phyloP scores from a whole-genome alignment of 345 rosid species.

The Eutrema heterophyllum region DNA sequence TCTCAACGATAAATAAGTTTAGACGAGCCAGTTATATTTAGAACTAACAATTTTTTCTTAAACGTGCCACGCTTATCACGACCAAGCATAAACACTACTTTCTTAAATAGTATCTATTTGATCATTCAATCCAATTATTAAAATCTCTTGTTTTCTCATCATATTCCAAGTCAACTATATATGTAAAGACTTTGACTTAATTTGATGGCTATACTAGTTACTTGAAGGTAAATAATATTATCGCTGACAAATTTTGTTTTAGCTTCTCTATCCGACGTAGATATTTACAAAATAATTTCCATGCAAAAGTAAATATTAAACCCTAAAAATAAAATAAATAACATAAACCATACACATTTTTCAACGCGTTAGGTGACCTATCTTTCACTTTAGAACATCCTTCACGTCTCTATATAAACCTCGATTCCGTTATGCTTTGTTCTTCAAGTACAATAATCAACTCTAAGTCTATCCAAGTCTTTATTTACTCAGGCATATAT shows the following conservation, averaged over 20 bases:
- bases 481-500: constrained; percentile 2
- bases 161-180: neutral
- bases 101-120: neutral
- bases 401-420: constrained; percentile 46
- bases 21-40: neutral
- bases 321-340: constrained; percentile 2
- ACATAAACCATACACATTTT: constrained; percentile 6
- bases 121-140: neutral
- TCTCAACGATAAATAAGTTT: neutral
- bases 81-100: neutral
- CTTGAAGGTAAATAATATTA: neutral
- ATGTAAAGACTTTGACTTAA: neutral
- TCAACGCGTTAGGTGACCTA: constrained; percentile 71
- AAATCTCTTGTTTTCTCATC: neutral
- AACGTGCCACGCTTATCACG: neutral
- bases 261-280: neutral
- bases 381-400: constrained; percentile 20
- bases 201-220: constrained; percentile 5
- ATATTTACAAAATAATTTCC: neutral
- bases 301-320: constrained; percentile 3
- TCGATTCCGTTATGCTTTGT: neutral
- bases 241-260: neutral
- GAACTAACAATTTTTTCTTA: neutral
- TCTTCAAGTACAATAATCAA: constrained; percentile 7
- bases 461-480: constrained; percentile 13